Base-by-base conservation (phyloP, 495 filamentous ascomycete species). In the Aspergillus ostianus region DNA sequence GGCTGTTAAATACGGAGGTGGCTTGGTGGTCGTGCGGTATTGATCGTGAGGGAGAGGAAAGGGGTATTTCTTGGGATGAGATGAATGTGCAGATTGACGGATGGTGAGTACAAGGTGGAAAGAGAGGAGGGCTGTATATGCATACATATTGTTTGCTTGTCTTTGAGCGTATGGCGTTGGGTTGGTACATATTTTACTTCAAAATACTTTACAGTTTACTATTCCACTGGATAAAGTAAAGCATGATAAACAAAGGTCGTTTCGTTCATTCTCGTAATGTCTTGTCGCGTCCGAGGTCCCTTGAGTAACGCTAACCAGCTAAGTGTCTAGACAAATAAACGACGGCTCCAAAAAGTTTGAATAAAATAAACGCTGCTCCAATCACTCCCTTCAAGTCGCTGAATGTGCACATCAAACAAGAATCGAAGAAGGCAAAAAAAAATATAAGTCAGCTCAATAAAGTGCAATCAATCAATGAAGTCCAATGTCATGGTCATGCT, bases 371-470 rank as follows among this genome's bases (percentile, higher is more conserved):
- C 9, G 4, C 36, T 41, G 36, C 36, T 41, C 36, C 36, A 41
- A 41, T 41, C 36, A 20, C 51, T 53, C 51, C 21, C 13, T n/a
- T 26, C 13, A 20, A 8, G 8, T 54, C 52, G 52, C 52, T 54
- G 17, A 54, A 29, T 20, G 20, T 19, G 27, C 27, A 19, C n/a
- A 53, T 32, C 26, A 54, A 54, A 30, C 7, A 47, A 29, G 46
- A 47, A 53, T 19, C 26, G 23, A 53, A 29, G 2, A 47, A 29
- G 46, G 27, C 15, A 49, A 56, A n/a, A 47, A 56, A 51, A 51
- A 51, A 52, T 27, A 52, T 21, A 52, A 26, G 13, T 48, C 9
- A 52, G 21, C 44, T 21, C 32, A 26, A 48, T 48, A 2, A 32
- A 30, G 7, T 8, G 9, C 18, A 12, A 23, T 12, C 36, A 41